Evolutionary conservation across 345 rosid genomes (phyloP).

Genomic region (Kandelia obovata): DNA sequence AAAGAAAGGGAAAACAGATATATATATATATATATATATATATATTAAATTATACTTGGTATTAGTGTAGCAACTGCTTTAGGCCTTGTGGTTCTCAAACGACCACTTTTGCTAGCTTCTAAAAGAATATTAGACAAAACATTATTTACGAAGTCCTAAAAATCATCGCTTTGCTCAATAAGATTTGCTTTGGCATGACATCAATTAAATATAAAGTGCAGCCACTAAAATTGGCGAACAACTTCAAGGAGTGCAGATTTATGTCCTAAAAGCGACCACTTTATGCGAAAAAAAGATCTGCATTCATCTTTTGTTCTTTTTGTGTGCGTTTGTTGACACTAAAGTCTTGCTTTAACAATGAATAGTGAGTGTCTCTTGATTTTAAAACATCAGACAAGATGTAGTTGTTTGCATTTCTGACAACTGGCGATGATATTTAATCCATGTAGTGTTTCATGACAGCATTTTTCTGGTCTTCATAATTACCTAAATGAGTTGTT

Average conservation of each 20-base stretch:
- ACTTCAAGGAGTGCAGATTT: not conserved
- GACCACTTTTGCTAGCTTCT: constrained; percentile 9
- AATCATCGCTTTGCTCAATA: constrained; percentile 68
- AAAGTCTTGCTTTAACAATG: not conserved
- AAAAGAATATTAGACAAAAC: constrained; percentile 15
- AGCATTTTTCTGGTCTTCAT: constrained; percentile 18
- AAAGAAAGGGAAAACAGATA: not conserved
- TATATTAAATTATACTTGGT: constrained; percentile 1
- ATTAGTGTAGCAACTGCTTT: constrained; percentile 1
- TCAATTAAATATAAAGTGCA: constrained; percentile 15
- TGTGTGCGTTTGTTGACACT: not conserved
- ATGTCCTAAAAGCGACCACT: not conserved
- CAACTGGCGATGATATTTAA: not conserved
- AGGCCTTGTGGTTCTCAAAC: constrained; percentile 29
- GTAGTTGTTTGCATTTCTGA: not conserved
- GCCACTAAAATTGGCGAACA: constrained; percentile 1
- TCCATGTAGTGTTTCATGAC: not conserved
- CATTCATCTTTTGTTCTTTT: not conserved
- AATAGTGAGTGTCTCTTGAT: not conserved
- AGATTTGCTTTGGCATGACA: constrained; percentile 32
- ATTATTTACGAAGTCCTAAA: constrained; percentile 52
- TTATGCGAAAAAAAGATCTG: not conserved
- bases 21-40: not conserved
- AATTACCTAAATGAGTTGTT: constrained; percentile 14
- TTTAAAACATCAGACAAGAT: not conserved